A percentile compares a stretch with the other conserved stretches of the same genome.
Evolutionary conservation across 164 flowering plant genomes (phyloP).

Genomic region (Liquidambar formosana): DNA sequence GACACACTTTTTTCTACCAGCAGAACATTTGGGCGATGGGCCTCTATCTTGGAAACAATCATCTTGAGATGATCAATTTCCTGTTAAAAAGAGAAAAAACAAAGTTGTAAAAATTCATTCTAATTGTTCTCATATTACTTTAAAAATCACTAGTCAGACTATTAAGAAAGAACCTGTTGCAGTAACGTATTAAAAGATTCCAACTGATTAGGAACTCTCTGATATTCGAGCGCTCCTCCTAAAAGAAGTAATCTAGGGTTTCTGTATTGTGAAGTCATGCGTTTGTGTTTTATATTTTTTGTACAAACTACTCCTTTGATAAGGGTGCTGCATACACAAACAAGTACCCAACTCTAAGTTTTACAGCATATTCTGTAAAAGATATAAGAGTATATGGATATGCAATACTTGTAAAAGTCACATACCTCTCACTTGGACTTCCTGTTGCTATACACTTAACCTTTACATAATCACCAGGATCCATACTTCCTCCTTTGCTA

Average conservation of each 20-base stretch:
- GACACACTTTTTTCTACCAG: conserved; percentile 97
- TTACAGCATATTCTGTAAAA: neutral
- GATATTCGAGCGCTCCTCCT: conserved; percentile 95
- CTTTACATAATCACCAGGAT: conserved; percentile 91
- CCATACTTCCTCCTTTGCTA: conserved; percentile 93
- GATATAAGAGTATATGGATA: neutral
- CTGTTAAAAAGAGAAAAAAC: conserved; percentile 37
- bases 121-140: neutral
- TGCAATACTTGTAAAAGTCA: neutral
- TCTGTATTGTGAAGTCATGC: conserved; percentile 94
- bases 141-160: neutral
- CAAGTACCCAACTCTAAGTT: conserved; percentile 1
- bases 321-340: conserved; percentile 55
- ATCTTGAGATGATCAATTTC: conserved; percentile 89
- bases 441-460: conserved; percentile 89
- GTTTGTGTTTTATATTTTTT: conserved; percentile 94
- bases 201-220: conserved; percentile 72
- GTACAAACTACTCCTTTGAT: conserved; percentile 95
- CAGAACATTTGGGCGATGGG: conserved; percentile 85
- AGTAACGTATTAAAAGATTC: conserved; percentile 84
- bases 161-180: conserved; percentile 67
- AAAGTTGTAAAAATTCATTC: conserved; percentile 6
- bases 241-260: conserved; percentile 80
- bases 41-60: conserved; percentile 86
- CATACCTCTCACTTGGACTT: conserved; percentile 73